Percentiles rank a stretch among this genome's conserved stretches.
Evolutionary conservation across 257 asterid species (phyloP).

Genomic region (Jasminum sambac): DNA sequence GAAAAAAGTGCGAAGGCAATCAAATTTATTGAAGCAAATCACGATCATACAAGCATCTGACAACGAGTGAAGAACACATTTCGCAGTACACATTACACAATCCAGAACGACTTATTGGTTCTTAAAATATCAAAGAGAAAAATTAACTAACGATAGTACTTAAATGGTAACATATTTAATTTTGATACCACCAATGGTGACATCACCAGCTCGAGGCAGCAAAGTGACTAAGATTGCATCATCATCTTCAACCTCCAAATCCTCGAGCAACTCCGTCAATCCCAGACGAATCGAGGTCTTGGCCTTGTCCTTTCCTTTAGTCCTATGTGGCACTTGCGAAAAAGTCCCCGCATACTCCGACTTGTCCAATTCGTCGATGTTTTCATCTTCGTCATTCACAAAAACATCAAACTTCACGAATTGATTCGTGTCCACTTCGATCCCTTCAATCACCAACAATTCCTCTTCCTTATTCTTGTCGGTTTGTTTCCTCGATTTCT

Average conservation of each 20-base stretch:
- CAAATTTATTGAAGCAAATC: too few relatives aligned
- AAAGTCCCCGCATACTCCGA: constrained; percentile 32
- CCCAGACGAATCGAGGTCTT: constrained; percentile 22
- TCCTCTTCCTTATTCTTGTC: constrained; percentile 37
- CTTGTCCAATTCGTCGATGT: constrained; percentile 28
- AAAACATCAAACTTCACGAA: constrained; percentile 37
- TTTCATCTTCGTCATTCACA: constrained; percentile 37
- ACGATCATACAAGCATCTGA: too few relatives aligned
- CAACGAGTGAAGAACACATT: too few relatives aligned
- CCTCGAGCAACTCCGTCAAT: constrained; percentile 31
- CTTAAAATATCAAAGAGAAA: too few relatives aligned
- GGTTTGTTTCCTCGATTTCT: constrained; percentile 12
- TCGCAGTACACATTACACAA: too few relatives aligned
- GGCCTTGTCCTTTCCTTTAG: neutral
- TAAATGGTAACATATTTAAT: neutral
- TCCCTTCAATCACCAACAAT: constrained; percentile 26
- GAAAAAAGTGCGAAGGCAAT: too few relatives aligned
- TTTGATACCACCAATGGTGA: constrained; percentile 37
- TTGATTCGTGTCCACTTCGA: constrained; percentile 29
- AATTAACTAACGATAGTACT: neutral
- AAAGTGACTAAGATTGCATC: constrained; percentile 26
- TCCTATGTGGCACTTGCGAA: constrained; percentile 31
- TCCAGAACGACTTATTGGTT: too few relatives aligned
- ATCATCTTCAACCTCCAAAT: constrained; percentile 30
- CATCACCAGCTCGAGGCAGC: constrained; percentile 31